Percentiles rank a stretch among this genome's conserved stretches.
Evolutionary conservation across 23 red algal species (phyloP).

Genomic region (Gracilaria domingensis): DNA sequence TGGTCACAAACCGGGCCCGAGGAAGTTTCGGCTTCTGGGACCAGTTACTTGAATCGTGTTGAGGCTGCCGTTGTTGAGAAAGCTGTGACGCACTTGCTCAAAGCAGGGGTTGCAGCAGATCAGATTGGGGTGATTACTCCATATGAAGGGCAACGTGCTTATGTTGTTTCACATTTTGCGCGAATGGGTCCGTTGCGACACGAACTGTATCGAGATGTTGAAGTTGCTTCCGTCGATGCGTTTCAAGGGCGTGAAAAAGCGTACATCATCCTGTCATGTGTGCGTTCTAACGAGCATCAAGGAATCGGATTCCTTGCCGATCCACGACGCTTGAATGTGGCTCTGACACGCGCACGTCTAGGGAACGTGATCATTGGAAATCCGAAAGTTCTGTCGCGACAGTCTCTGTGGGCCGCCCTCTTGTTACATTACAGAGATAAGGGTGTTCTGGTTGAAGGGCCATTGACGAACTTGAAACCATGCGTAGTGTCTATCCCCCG

Average conservation of each 20-base stretch:
- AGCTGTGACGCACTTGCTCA: conserved; percentile 88
- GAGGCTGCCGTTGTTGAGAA: conserved; percentile 90
- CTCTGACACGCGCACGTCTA: conserved; percentile 88
- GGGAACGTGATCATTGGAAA: conserved; percentile 88
- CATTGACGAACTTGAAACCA: conserved; percentile 81
- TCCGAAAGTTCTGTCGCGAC: conserved; percentile 77
- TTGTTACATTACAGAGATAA: conserved; percentile 78
- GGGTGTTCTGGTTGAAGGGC: conserved; percentile 84
- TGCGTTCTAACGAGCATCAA: conserved; percentile 88
- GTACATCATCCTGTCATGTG: conserved; percentile 92
- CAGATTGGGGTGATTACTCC: conserved; percentile 96
- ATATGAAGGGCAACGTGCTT: conserved; percentile 96
- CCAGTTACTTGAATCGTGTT: conserved; percentile 91
- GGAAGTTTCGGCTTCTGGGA: conserved; percentile 97
- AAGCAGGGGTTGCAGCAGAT: conserved; percentile 74
- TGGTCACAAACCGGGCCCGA: conserved; percentile 89
- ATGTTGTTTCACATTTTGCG: conserved; percentile 89
- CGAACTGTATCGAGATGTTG: conserved; percentile 89
- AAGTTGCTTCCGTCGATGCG: conserved; percentile 94
- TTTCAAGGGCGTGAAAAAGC: conserved; percentile 97
- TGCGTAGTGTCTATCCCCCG: conserved; percentile 72
- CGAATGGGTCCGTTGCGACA: conserved; percentile 83
- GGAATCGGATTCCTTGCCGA: conserved; percentile 96
- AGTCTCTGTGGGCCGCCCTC: conserved; percentile 83
- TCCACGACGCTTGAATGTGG: conserved; percentile 96